These are phyloP conservation scores for Lumnitzera racemosa DNA, from an alignment of 345 rosid genomes.

Conservation along the genomic window DNA sequence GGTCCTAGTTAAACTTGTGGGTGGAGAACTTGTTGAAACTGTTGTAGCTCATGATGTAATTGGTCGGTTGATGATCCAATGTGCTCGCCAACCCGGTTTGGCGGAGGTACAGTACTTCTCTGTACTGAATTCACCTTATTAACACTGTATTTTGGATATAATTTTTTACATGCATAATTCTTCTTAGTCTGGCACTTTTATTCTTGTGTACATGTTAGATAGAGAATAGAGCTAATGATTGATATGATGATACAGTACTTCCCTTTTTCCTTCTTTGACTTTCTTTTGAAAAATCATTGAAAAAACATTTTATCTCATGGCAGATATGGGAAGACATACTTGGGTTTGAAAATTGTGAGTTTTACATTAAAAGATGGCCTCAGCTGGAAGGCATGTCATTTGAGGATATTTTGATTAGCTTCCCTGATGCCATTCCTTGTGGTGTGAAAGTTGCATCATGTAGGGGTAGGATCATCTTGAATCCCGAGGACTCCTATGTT, in stretches of 20 bases:
- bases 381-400: slow-evolving; percentile 58
- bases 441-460: slow-evolving; percentile 63
- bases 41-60: slow-evolving; percentile 80
- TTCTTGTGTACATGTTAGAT: too few relatives aligned
- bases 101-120: slow-evolving; percentile 47
- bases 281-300: slow-evolving; percentile 2
- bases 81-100: slow-evolving; percentile 75
- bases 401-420: slow-evolving; percentile 65
- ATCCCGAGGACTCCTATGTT: slow-evolving; percentile 57
- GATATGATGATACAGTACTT: too few relatives aligned
- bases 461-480: slow-evolving; percentile 61
- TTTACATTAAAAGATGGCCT: slow-evolving; percentile 65
- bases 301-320: slow-evolving; percentile 6
- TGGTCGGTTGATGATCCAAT: slow-evolving; percentile 80
- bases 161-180: not conserved
- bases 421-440: slow-evolving; percentile 75
- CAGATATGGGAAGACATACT: slow-evolving; percentile 82
- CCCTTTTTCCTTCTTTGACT: not conserved
- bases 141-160: not conserved
- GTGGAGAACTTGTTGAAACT: slow-evolving; percentile 68
- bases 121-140: not conserved
- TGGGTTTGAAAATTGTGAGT: slow-evolving; percentile 74
- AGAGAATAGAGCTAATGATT: too few relatives aligned
- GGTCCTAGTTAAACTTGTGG: slow-evolving; percentile 73
- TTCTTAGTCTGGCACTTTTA: too few relatives aligned